These are phyloP conservation scores for Coemansia linderi DNA, from an alignment of 371 early-diverging fungal species.

Conservation along the genomic window DNA sequence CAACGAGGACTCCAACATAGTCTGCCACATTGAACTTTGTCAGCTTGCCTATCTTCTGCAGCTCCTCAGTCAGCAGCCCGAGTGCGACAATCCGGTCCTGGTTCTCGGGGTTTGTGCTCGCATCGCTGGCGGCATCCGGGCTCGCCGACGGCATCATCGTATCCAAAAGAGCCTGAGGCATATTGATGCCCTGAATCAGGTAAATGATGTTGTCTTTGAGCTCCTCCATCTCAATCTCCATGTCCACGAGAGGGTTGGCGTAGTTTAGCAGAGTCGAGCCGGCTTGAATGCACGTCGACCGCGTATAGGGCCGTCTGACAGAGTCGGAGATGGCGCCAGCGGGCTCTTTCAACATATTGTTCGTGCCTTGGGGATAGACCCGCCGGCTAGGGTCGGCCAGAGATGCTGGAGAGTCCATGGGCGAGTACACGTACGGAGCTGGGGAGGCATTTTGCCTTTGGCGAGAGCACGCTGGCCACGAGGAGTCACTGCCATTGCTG, in stretches of 20 bases:
- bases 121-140: neutral
- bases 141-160: conserved; percentile 12
- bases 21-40: conserved; percentile 39
- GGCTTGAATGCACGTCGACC: neutral
- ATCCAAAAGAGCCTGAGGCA: conserved; percentile 27
- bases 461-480: neutral
- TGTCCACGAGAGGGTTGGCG: neutral
- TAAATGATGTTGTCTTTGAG: conserved; percentile 37
- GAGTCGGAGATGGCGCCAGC: neutral
- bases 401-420: neutral
- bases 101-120: neutral
- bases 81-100: conserved; percentile 10
- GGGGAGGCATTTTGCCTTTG: neutral
- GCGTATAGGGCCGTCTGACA: neutral
- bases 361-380: neutral
- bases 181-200: conserved; percentile 32
- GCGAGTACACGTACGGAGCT: neutral
- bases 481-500: neutral
- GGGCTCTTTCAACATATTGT: neutral
- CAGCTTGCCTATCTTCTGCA: conserved; percentile 29
- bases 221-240: conserved; percentile 24
- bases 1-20: conserved; percentile 32
- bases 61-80: conserved; percentile 25
- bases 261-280: conserved; percentile 3
- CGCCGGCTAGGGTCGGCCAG: neutral